Percentiles rank a stretch among this genome's conserved stretches.
phyloP scores from a whole-genome alignment of 2,329 filamentous ascomycete species.

The Scedosporium aurantiacum region DNA sequence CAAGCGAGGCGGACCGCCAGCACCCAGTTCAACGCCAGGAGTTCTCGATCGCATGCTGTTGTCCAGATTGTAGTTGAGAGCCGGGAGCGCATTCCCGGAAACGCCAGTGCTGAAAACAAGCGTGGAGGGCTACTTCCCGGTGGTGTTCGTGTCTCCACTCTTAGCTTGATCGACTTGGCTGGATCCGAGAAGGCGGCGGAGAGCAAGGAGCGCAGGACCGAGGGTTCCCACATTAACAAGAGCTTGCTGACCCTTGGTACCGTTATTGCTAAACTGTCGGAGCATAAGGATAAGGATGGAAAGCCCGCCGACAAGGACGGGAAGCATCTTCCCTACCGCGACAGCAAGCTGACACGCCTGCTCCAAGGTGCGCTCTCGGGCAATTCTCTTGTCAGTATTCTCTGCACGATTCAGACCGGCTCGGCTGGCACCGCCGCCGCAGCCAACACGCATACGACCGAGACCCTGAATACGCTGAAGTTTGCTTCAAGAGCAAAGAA shows the following conservation, averaged over 20 bases:
- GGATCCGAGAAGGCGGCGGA: constrained; percentile 95
- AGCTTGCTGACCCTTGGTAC: constrained; percentile 89
- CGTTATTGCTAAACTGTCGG: constrained; percentile 86
- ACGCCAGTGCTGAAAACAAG: constrained; percentile 44
- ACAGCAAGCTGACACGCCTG: constrained; percentile 91
- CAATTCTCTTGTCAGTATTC: constrained; percentile 88
- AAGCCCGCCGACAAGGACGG: constrained; percentile 67
- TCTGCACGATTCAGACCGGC: constrained; percentile 93
- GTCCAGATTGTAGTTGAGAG: constrained; percentile 98
- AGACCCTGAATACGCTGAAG: constrained; percentile 92
- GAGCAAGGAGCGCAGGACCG: constrained; percentile 82
- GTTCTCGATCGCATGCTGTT: constrained; percentile 94
- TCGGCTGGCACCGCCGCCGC: constrained; percentile 59
- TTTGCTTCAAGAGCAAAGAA: constrained; percentile 96
- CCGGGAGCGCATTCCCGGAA: constrained; percentile 65
- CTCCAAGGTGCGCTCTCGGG: constrained; percentile 88
- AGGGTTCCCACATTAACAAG: constrained; percentile 98
- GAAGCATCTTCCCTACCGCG: constrained; percentile 90
- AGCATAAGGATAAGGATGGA: constrained; percentile 71
- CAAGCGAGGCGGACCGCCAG: constrained; percentile 81
- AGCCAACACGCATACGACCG: constrained; percentile 64
- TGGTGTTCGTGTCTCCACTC: constrained; percentile 86
- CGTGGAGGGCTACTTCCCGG: constrained; percentile 64
- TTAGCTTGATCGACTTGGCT: constrained; percentile 91
- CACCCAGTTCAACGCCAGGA: constrained; percentile 93